Conservation (phyloP, 2,329 filamentous ascomycete genomes). For the Pestalotiopsis fici region DNA sequence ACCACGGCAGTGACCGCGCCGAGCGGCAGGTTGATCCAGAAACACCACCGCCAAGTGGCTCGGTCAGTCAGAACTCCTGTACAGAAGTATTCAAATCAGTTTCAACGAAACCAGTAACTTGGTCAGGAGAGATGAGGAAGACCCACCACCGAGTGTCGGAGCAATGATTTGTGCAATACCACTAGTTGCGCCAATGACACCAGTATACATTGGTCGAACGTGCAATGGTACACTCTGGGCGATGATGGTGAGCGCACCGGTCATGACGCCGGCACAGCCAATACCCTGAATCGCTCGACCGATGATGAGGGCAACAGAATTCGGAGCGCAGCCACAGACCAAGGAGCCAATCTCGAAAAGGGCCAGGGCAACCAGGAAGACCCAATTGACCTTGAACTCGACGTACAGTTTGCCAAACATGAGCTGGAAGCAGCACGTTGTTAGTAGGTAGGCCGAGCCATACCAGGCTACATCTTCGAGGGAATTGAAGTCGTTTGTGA, state of each 20-base stretch:
- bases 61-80: slow-evolving; percentile 12
- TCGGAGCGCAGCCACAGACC: slow-evolving; percentile 24
- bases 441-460: slow-evolving; percentile 22
- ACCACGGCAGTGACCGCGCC: slow-evolving; percentile 14
- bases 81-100: background rate
- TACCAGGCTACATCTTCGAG: slow-evolving; percentile 29
- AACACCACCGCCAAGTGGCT: slow-evolving; percentile 20
- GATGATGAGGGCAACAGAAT: slow-evolving; percentile 16
- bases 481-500: slow-evolving; percentile 27
- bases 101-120: background rate
- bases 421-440: slow-evolving; percentile 23
- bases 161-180: slow-evolving; percentile 33
- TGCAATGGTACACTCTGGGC: slow-evolving; percentile 9
- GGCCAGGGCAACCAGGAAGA: slow-evolving; percentile 27
- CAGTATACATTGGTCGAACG: slow-evolving; percentile 15
- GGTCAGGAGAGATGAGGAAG: background rate
- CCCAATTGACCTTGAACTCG: slow-evolving; percentile 32
- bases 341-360: slow-evolving; percentile 38
- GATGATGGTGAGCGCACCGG: slow-evolving; percentile 33
- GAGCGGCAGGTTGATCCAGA: slow-evolving; percentile 21
- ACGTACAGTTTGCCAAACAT: slow-evolving; percentile 34
- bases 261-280: slow-evolving; percentile 37
- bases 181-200: slow-evolving; percentile 37
- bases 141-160: slow-evolving; percentile 16
- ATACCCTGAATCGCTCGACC: slow-evolving; percentile 18